Evolutionary conservation across 768 basidiomycete genomes (phyloP).

Genomic region (Mycena albidolilacea): DNA sequence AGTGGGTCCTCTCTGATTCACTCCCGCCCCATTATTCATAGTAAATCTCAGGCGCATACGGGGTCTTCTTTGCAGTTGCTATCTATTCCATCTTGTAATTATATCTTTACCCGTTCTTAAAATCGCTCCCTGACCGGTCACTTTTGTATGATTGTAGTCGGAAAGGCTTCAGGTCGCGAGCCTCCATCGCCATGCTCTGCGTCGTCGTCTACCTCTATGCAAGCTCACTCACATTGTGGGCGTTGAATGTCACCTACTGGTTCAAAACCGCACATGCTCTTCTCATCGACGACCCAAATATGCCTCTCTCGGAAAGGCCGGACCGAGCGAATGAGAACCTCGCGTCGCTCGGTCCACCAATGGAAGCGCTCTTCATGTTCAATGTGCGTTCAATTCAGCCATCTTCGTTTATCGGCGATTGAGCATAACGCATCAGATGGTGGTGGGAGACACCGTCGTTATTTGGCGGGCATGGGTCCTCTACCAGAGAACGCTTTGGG

Average conservation of each 20-base stretch:
- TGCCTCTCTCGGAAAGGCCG: not conserved
- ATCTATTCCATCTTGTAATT: conserved; percentile 31
- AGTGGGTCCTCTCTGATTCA: not conserved
- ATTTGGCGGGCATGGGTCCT: conserved; percentile 37
- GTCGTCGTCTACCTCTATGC: conserved; percentile 30
- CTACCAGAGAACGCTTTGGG: conserved; percentile 16
- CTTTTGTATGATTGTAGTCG: conserved; percentile 4
- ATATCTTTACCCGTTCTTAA: not conserved
- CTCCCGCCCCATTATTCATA: not conserved
- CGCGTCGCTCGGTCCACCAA: not conserved
- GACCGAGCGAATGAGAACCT: not conserved
- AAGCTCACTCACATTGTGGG: conserved; percentile 28
- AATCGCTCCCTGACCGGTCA: not conserved
- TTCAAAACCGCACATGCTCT: conserved; percentile 9
- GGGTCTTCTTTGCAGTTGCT: conserved; percentile 27
- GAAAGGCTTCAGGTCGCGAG: conserved; percentile 16
- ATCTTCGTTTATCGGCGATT: not conserved
- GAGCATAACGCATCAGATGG: conserved; percentile 16
- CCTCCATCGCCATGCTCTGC: conserved; percentile 25
- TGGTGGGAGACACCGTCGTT: conserved; percentile 33
- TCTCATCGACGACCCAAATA: conserved; percentile 12
- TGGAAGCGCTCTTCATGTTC: conserved; percentile 35
- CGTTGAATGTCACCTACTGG: conserved; percentile 19
- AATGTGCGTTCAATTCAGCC: conserved; percentile 11
- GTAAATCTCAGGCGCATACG: conserved; percentile 21